Base-by-base conservation (phyloP, 345 rosid genomes). In the Pugionium cornutum region DNA sequence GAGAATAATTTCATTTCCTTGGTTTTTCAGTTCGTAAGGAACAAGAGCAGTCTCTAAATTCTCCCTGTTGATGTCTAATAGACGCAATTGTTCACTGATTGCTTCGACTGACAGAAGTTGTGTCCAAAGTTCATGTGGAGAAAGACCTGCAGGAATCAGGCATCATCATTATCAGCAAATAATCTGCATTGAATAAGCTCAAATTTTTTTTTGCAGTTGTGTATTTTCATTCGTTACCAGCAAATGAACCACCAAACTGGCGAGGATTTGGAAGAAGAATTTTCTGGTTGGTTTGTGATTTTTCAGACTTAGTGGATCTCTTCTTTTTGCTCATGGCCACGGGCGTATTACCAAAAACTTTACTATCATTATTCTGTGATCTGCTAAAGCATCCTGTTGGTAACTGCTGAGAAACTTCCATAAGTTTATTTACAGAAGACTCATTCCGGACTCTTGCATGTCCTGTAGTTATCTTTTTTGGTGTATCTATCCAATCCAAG, bases 401-500 rank as follows among this genome's bases (percentile, higher is more conserved):
- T 73, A 66, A 44, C 41, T 63, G 68, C 62, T 64, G 67, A 57
- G 62, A 50, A 8, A 52, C 53, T 44, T 68, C 69, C 58, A 63
- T 52, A 55, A 66, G 41, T 67, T 70, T 74, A 59, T 66, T 78
- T 34, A 78, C 59, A 26, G 95, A 82, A 69, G 78, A 75, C 61
- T 70, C 55, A 66, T 75, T 82, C 26, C 76, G 74, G 54, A 39
- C 69, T 52, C 77, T 79, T 40, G 84, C 77, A 54, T 73, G 77
- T 45, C 76, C 82, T 76, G 70, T 80, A 45, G 89, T 80, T 82
- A 77, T 83, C 74, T 82, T 86, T 73, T 78, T 87, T 25, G 80
- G 59, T 11, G 64, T 73, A 48, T 80, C 79, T 63, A 32, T 73
- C 66, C 75, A 78, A 49, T 55, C 57, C 29, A 76, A 49, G 64